Percentiles rank a stretch among this genome's conserved stretches.
phyloP scores from a whole-genome alignment of 2,329 filamentous ascomycete species.

The Periconia sp. region DNA sequence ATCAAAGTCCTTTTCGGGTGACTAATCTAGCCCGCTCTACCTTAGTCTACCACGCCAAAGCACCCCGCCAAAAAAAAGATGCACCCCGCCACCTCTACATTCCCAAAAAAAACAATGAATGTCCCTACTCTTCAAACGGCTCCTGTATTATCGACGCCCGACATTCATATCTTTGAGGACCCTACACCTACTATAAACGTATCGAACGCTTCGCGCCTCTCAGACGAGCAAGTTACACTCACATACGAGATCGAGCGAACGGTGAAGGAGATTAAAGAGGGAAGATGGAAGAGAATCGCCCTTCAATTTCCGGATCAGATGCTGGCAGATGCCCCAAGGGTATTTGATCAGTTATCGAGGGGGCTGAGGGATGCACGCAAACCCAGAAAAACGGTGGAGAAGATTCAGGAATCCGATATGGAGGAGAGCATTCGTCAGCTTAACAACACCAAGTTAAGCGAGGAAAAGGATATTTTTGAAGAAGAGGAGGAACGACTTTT shows the following conservation, averaged over 20 bases:
- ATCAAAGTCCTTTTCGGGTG: not conserved
- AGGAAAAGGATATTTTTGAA: slow-evolving; percentile 8
- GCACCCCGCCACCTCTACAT: slow-evolving; percentile 6
- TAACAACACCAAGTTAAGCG: slow-evolving; percentile 12
- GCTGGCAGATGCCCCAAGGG: slow-evolving; percentile 80
- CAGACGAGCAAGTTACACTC: slow-evolving; percentile 70
- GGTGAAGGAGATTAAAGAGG: slow-evolving; percentile 70
- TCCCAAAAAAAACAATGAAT: slow-evolving; percentile 26
- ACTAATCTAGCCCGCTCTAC: not conserved
- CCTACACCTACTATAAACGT: slow-evolving; percentile 47
- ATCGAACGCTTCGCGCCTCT: slow-evolving; percentile 41
- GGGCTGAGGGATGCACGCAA: slow-evolving; percentile 46
- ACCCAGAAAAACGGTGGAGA: slow-evolving; percentile 2
- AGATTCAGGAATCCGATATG: slow-evolving; percentile 3
- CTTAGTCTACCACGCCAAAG: not conserved
- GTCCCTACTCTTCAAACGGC: slow-evolving; percentile 39
- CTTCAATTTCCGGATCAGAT: slow-evolving; percentile 96
- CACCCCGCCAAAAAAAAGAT: slow-evolving; percentile 8
- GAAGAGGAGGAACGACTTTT: slow-evolving; percentile 61
- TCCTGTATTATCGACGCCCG: slow-evolving; percentile 65
- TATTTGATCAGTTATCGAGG: slow-evolving; percentile 67
- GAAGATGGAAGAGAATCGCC: slow-evolving; percentile 74
- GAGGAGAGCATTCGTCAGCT: slow-evolving; percentile 21
- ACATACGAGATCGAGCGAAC: slow-evolving; percentile 88
- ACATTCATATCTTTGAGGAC: slow-evolving; percentile 62